Conservation (phyloP, 306 rosid genomes). For the Rubus idaeus region DNA sequence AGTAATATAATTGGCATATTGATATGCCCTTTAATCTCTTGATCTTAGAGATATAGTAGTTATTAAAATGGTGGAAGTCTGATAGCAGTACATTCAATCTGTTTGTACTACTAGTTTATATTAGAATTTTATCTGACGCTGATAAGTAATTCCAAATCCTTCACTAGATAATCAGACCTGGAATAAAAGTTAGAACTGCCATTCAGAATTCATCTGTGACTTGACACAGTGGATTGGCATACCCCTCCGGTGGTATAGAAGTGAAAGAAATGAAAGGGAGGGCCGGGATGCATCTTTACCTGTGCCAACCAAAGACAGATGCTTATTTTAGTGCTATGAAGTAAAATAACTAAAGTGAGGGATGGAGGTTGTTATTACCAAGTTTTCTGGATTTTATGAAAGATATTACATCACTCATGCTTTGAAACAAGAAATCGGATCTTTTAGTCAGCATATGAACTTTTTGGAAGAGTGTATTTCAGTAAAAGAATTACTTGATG, state of each 20-base stretch:
- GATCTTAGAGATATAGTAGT: not conserved
- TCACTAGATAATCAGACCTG: not conserved
- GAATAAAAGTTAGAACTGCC: not conserved
- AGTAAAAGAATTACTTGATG: not conserved
- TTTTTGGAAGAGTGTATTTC: not conserved
- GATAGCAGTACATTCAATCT: not conserved
- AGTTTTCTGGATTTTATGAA: not conserved
- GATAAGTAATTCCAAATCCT: not conserved
- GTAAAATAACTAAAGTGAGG: not conserved
- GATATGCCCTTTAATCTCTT: not conserved
- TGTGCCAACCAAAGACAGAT: not conserved
- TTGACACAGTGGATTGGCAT: not conserved
- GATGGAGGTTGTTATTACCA: not conserved
- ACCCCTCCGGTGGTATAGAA: not conserved
- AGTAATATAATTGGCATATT: not conserved
- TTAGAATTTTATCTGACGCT: too few species aligned
- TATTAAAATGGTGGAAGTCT: not conserved
- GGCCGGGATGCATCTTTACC: not conserved
- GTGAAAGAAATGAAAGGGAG: not conserved
- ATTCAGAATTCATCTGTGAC: not conserved
- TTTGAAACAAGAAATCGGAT: not conserved
- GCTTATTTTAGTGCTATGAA: not conserved
- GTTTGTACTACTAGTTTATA: not conserved
- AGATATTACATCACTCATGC: not conserved
- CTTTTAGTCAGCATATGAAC: not conserved